Evolutionary conservation across 768 basidiomycete genomes (phyloP).

Genomic region (Favolaschia claudopus): DNA sequence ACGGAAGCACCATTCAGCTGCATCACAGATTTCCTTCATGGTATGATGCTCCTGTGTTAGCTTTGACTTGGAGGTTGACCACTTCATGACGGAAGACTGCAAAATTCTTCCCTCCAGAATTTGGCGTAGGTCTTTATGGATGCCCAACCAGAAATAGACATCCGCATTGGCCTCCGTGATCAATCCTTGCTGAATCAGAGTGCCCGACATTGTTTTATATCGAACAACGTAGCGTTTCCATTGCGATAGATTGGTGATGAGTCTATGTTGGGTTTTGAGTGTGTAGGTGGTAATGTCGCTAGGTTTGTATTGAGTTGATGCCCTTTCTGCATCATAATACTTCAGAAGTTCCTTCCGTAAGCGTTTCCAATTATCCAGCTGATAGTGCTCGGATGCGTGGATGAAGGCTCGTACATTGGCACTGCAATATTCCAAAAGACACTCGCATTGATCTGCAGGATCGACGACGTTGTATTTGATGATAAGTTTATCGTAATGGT

Average conservation of each 20-base stretch:
- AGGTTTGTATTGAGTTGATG: not conserved
- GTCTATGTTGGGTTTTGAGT: not conserved
- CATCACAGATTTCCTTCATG: not conserved
- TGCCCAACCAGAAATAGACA: conserved; percentile 2
- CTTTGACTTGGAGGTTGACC: not conserved
- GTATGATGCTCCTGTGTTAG: not conserved
- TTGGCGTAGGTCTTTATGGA: not conserved
- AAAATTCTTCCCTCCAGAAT: not conserved
- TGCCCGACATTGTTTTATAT: conserved; percentile 1
- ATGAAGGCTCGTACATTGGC: too few relatives aligned
- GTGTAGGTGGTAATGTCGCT: not conserved
- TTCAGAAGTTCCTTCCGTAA: not conserved
- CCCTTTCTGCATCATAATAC: not conserved
- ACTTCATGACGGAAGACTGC: not conserved
- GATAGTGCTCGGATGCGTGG: too few relatives aligned
- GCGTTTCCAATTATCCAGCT: too few relatives aligned
- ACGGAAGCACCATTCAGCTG: conserved; percentile 11
- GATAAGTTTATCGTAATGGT: too few relatives aligned
- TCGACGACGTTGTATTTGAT: too few relatives aligned
- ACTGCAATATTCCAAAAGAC: too few relatives aligned
- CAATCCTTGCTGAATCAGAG: not conserved
- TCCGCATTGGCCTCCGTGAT: not conserved
- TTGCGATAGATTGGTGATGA: not conserved
- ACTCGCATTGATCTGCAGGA: too few relatives aligned
- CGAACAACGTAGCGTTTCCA: not conserved